Evolutionary conservation across 371 early-diverging fungal species (phyloP), one percentile per base, ranked within the genome.

Genomic region (Fennellomyces sp.): DNA sequence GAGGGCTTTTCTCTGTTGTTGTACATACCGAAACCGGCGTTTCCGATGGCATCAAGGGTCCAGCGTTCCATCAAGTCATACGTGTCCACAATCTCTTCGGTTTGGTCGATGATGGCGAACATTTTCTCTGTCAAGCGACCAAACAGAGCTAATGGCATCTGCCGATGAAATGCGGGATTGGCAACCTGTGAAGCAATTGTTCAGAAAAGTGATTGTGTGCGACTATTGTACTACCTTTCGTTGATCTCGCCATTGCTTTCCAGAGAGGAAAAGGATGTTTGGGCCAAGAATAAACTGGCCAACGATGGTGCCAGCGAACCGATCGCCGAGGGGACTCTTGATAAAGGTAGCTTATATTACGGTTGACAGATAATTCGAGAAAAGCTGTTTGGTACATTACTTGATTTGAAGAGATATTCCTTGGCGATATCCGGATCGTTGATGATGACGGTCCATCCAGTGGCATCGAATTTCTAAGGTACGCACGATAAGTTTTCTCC

Each of bases 1-100:
- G 17, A 7, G 11, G 21, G 1, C n/a, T 23, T 13, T 6, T 25
- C 6, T 8, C 6, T 33, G 13, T 33, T 33, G 35, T 33, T 8
- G 13, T 39, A 10, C 50, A 15, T 64, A 64, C 73, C 78, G 51
- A 79, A 80, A 5, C 71, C 71, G 36, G 71, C 73, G n/a, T 58
- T 56, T 5, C 75, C 76, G 33, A 80, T 70, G 13, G 68, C 73
- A 31, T 76, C 76, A 2, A 80, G 45, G 6, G 76, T 70, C 17
- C 52, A 65, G 30, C 73, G 60, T 29, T 64, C 63, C 52, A 71
- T 66, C 10, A 72, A 26, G 33, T 66, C 61, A 17, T 52, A 26
- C 3, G 70, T 50, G 39, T 79, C 62, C 3, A 69, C 29, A 0
- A 58, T 56, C 1, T 60, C 56, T 15, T 42, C 66, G 11, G 27